Conservation (phyloP, 2,329 filamentous ascomycete genomes). For the Xylaria sp. region DNA sequence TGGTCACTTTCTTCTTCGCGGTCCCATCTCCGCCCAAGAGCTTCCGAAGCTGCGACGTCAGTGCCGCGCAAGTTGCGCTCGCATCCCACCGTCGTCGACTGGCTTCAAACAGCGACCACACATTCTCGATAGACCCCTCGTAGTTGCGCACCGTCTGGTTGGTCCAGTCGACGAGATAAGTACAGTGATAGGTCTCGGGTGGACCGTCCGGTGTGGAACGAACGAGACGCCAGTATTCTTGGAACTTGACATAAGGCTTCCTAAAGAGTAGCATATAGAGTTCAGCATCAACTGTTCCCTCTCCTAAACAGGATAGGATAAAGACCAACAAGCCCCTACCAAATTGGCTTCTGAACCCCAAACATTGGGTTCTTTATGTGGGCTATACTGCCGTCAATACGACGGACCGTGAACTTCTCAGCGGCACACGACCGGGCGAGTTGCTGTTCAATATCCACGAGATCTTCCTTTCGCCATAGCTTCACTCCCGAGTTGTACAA, state of each 20-base stretch:
- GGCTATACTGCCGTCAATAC: background rate
- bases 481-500: constrained; percentile 17
- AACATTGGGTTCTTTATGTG: background rate
- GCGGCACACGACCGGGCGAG: background rate
- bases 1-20: constrained; percentile 30
- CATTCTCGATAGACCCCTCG: constrained; percentile 35
- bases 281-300: background rate
- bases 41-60: constrained; percentile 39
- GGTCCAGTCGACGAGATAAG: constrained; percentile 46
- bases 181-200: constrained; percentile 44
- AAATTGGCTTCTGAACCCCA: background rate
- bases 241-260: constrained; percentile 42
- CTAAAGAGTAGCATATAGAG: constrained; percentile 31
- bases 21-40: constrained; percentile 28
- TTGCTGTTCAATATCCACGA: constrained; percentile 15
- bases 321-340: background rate
- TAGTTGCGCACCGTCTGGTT: constrained; percentile 41
- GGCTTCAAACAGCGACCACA: constrained; percentile 35
- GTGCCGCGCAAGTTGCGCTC: constrained; percentile 41
- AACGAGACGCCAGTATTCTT: constrained; percentile 43
- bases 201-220: constrained; percentile 35
- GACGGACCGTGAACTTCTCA: background rate
- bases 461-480: constrained; percentile 21
- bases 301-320: background rate
- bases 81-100: constrained; percentile 37